Evolutionary conservation across 805 yeast genomes (phyloP).

Genomic region (Lipomyces orientalis): DNA sequence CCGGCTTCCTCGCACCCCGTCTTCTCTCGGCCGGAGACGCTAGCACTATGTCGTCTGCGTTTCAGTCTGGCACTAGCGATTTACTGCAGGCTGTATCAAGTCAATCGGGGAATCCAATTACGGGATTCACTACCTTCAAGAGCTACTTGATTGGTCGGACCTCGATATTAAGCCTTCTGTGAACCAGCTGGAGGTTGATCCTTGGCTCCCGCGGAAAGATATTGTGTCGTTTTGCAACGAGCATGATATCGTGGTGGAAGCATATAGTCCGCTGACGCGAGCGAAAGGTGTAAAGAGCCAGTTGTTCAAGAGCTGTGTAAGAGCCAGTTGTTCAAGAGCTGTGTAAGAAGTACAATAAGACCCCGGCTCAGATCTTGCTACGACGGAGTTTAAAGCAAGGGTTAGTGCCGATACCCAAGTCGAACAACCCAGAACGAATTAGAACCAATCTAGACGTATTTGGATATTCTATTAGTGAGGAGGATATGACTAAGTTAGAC

Average conservation of each 20-base stretch:
- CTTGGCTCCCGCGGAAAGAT: slow-evolving; percentile 54
- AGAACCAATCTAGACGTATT: slow-evolving; percentile 60
- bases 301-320: slow-evolving; percentile 42
- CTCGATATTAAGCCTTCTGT: slow-evolving; percentile 64
- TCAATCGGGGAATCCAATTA: slow-evolving; percentile 70
- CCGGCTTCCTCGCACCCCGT: too few species aligned
- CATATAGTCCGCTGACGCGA: slow-evolving; percentile 68
- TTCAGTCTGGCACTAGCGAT: too few species aligned
- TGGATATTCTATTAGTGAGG: slow-evolving; percentile 48
- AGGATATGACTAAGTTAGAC: slow-evolving; percentile 43
- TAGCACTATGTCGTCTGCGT: too few species aligned
- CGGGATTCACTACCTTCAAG: slow-evolving; percentile 62
- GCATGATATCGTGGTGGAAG: slow-evolving; percentile 59
- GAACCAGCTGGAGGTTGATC: slow-evolving; percentile 68
- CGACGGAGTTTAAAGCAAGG: slow-evolving; percentile 58
- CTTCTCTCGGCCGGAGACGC: too few species aligned
- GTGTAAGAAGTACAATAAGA: slow-evolving; percentile 49
- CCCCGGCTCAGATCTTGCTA: slow-evolving; percentile 55
- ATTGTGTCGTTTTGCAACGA: slow-evolving; percentile 51
- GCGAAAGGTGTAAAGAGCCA: slow-evolving; percentile 50
- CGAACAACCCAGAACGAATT: slow-evolving; percentile 59
- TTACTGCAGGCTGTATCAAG: slow-evolving; percentile 37
- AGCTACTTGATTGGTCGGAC: slow-evolving; percentile 55
- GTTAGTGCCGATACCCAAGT: slow-evolving; percentile 68
- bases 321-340: slow-evolving; percentile 39